phyloP scores from a whole-genome alignment of 345 rosid genomes.

The Ricinus communis region DNA sequence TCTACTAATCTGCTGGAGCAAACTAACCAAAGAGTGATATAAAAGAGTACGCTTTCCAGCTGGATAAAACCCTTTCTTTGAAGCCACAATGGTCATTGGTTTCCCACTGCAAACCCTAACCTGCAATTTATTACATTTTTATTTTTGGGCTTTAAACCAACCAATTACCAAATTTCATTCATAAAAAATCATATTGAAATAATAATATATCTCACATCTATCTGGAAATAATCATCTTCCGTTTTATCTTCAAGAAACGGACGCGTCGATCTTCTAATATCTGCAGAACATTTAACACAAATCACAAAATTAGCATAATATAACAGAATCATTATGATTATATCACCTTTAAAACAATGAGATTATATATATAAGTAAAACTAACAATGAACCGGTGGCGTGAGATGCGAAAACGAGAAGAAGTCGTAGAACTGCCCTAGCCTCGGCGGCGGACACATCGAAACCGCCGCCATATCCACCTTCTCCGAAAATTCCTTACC shows the following conservation, averaged over 20 bases:
- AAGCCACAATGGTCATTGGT: slow-evolving; percentile 35
- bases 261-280: slow-evolving; percentile 27
- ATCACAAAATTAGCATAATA: not conserved
- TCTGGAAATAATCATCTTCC: slow-evolving; percentile 51
- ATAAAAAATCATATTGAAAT: not conserved
- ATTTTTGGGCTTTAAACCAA: not conserved
- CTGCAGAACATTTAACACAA: slow-evolving; percentile 14
- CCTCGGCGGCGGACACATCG: slow-evolving; percentile 34
- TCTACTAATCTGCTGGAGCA: slow-evolving; percentile 35
- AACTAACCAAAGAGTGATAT: slow-evolving; percentile 26
- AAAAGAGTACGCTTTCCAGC: slow-evolving; percentile 25
- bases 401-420: slow-evolving; percentile 35
- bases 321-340: not conserved
- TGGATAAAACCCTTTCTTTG: slow-evolving; percentile 35
- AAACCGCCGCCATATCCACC: slow-evolving; percentile 16
- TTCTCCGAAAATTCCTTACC: slow-evolving; percentile 16
- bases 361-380: not conserved
- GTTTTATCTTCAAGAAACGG: slow-evolving; percentile 21
- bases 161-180: not conserved
- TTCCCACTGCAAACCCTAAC: slow-evolving; percentile 35
- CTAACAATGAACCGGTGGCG: slow-evolving; percentile 36
- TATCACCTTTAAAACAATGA: not conserved
- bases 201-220: slow-evolving; percentile 68
- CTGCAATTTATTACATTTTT: slow-evolving; percentile 14
- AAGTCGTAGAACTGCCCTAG: slow-evolving; percentile 37